phyloP scores from a whole-genome alignment of 2,329 filamentous ascomycete genomes.

The Botrytis sinoallii region DNA sequence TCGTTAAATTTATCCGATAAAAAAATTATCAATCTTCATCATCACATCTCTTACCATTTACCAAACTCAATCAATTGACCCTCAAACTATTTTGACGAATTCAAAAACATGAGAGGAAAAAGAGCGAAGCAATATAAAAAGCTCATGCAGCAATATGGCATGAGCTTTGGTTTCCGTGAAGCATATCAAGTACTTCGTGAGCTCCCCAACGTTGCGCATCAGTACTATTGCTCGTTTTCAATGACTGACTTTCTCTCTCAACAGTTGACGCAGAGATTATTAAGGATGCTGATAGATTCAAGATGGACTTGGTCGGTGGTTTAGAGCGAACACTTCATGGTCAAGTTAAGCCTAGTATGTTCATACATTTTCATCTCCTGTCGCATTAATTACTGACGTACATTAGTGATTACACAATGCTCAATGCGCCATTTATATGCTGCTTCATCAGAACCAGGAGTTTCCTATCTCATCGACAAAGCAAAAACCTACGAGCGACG shows the following conservation, averaged over 20 bases:
- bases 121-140: slow-evolving; percentile 75
- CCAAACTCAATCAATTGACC: not conserved
- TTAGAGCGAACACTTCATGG: slow-evolving; percentile 83
- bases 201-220: slow-evolving; percentile 26
- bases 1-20: slow-evolving; percentile 23
- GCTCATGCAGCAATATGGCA: slow-evolving; percentile 88
- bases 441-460: slow-evolving; percentile 52
- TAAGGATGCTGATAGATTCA: slow-evolving; percentile 74
- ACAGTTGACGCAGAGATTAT: slow-evolving; percentile 82
- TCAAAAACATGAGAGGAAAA: slow-evolving; percentile 61
- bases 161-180: slow-evolving; percentile 86
- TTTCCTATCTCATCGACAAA: slow-evolving; percentile 58
- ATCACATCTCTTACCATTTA: slow-evolving; percentile 6
- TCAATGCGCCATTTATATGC: slow-evolving; percentile 76
- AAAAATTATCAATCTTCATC: slow-evolving; percentile 17
- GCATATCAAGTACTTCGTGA: slow-evolving; percentile 84
- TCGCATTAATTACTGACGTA: slow-evolving; percentile 17
- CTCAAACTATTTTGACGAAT: not conserved
- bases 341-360: slow-evolving; percentile 74
- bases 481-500: slow-evolving; percentile 75
- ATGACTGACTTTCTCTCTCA: slow-evolving; percentile 19
- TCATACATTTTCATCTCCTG: not conserved
- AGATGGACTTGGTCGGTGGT: slow-evolving; percentile 79
- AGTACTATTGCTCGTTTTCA: slow-evolving; percentile 5
- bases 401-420: slow-evolving; percentile 73